Conservation (phyloP, 495 filamentous ascomycete genomes). For the Daldinia loculata region DNA sequence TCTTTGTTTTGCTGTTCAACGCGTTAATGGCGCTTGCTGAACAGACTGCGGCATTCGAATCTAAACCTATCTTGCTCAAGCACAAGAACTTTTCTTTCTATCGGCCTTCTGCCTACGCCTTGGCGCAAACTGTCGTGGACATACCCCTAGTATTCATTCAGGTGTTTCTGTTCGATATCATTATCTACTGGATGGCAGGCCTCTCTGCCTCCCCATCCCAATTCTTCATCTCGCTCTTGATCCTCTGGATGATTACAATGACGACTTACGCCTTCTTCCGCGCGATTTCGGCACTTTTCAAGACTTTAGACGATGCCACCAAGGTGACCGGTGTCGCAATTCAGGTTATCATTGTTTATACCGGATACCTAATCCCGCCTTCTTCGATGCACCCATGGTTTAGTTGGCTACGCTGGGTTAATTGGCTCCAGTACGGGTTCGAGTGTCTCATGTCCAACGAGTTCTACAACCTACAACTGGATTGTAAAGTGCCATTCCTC, state of each 20-base stretch:
- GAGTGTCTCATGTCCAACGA: slow-evolving; percentile 80
- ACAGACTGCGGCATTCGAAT: slow-evolving; percentile 73
- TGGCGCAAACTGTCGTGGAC: slow-evolving; percentile 81
- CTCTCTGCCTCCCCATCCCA: slow-evolving; percentile 75
- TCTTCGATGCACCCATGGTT: slow-evolving; percentile 75
- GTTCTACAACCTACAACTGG: slow-evolving; percentile 66
- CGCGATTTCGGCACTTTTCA: slow-evolving; percentile 62
- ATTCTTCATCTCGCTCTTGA: slow-evolving; percentile 81
- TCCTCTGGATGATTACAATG: slow-evolving; percentile 71
- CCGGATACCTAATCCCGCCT: slow-evolving; percentile 77
- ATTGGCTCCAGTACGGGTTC: slow-evolving; percentile 56
- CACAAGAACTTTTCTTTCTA: slow-evolving; percentile 89
- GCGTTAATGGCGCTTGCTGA: slow-evolving; percentile 80
- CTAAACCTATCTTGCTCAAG: slow-evolving; percentile 78
- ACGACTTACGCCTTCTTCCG: slow-evolving; percentile 84
- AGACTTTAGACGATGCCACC: slow-evolving; percentile 72
- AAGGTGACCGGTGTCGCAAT: slow-evolving; percentile 74
- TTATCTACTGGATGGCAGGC: slow-evolving; percentile 81
- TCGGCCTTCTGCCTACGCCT: slow-evolving; percentile 77
- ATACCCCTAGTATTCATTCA: slow-evolving; percentile 75
- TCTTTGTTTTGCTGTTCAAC: slow-evolving; percentile 84
- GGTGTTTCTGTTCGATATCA: slow-evolving; percentile 73
- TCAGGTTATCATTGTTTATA: slow-evolving; percentile 74
- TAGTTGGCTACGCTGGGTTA: slow-evolving; percentile 41
- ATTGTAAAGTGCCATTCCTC: slow-evolving; percentile 47